phyloP scores from a whole-genome alignment of 768 basidiomycete species.

The Saitozyma sp. region DNA sequence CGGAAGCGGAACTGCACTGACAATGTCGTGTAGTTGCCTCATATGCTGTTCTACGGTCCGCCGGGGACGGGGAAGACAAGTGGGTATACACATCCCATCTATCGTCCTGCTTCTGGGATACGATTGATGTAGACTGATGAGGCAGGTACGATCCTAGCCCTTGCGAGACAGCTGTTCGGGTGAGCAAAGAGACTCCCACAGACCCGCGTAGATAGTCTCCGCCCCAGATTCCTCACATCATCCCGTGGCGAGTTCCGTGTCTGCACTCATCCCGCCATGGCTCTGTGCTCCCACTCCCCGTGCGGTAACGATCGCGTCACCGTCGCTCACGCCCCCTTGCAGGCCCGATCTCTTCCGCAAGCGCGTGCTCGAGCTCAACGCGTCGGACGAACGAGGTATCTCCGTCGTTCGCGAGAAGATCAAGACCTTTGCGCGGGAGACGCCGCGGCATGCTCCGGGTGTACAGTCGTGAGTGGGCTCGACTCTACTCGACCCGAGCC shows the following conservation, averaged over 20 bases:
- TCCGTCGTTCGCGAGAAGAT: slow-evolving; percentile 96
- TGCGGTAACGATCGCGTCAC: neutral
- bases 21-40: slow-evolving; percentile 69
- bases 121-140: slow-evolving; percentile 2
- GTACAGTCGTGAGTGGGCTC: slow-evolving; percentile 47
- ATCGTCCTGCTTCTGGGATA: neutral
- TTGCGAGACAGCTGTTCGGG: slow-evolving; percentile 93
- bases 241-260: neutral
- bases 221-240: neutral
- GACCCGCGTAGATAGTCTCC: slow-evolving; percentile 26
- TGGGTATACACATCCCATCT: slow-evolving; percentile 13
- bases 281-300: neutral
- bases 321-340: neutral
- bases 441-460: slow-evolving; percentile 43
- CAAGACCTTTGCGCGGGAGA: slow-evolving; percentile 81
- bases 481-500: neutral
- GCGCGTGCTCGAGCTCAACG: slow-evolving; percentile 94
- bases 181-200: slow-evolving; percentile 42
- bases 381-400: slow-evolving; percentile 98
- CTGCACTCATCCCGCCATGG: neutral
- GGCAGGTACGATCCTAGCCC: slow-evolving; percentile 80
- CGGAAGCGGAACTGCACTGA: neutral
- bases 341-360: slow-evolving; percentile 93
- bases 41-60: slow-evolving; percentile 99
- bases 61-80: slow-evolving; percentile 98